These are phyloP conservation scores for Fusarium austroafricanum DNA, from an alignment of 2,329 filamentous ascomycete species.

Conservation along the genomic window DNA sequence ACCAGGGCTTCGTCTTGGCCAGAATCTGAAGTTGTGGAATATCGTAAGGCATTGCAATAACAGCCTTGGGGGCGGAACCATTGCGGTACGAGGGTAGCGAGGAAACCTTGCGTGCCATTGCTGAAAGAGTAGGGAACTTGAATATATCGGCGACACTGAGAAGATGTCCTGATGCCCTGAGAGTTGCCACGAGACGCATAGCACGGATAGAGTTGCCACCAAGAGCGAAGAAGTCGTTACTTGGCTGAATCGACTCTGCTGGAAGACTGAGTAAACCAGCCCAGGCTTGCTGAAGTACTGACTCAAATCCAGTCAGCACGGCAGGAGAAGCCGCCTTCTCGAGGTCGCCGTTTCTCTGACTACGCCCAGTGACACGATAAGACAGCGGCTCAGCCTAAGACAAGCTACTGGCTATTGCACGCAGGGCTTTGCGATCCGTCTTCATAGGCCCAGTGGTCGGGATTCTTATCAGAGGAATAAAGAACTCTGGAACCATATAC, in stretches of 20 bases:
- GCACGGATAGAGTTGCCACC: not conserved
- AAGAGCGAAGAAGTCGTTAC: not conserved
- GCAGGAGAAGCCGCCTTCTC: not conserved
- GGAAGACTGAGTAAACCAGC: not conserved
- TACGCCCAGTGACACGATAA: not conserved
- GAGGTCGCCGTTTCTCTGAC: not conserved
- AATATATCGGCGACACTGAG: too few relatives aligned
- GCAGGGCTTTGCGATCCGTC: not conserved
- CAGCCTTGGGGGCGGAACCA: too few relatives aligned
- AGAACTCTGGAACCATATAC: not conserved
- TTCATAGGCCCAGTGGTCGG: not conserved
- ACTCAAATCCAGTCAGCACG: not conserved
- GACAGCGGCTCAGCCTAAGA: not conserved
- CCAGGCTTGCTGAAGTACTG: not conserved
- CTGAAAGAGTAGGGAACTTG: too few relatives aligned
- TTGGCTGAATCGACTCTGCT: not conserved
- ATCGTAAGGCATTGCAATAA: too few relatives aligned
- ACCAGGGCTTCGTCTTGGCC: too few relatives aligned
- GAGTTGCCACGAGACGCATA: not conserved
- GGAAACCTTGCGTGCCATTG: too few relatives aligned
- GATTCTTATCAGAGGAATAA: not conserved
- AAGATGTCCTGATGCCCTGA: not conserved
- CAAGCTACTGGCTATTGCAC: not conserved
- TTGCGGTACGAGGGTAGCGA: too few relatives aligned
- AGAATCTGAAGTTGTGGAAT: too few relatives aligned